Evolutionary conservation across 2,329 filamentous ascomycete species (phyloP), one percentile per base, ranked within the genome.

Genomic region (Neoascochyta sp.): DNA sequence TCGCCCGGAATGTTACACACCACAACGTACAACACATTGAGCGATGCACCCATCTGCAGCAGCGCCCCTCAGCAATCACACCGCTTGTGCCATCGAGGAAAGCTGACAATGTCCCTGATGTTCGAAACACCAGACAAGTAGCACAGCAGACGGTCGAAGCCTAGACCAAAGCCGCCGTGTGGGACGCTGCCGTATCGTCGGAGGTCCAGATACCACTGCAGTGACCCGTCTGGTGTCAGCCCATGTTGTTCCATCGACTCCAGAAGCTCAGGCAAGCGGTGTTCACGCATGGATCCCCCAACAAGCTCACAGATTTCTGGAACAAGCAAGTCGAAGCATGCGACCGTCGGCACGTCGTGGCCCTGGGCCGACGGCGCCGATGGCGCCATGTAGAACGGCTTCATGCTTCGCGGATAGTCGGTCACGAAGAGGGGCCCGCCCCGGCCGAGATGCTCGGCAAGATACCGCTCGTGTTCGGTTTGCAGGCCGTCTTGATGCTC

Each of bases 101-200:
- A 95, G 16, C 85, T 77, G 32, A 93, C 84, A 14, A 88, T 77
- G 62, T 95, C 89, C 56, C 87, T 78, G 52, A 95, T 78, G 49
- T 86, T 94, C 43, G 78, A 75, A 21, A 90, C 79, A 7, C 88
- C 88, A 17, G 83, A 78, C 32, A 95, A 70, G 65, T 94, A 95
- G 54, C 83, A 81, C 48, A 95, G 64, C 42, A 95, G 73, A 32
- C 89, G 78, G 69, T 95, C 89, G 57, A 94, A 93, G 7, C 89
- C 89, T 34, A 95, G 63, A 3, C 89, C 89, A 57, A 94, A 95
- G 1, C 89, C 89, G 22, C 89, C 89, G 52, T 95, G 89, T 19
- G 87, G 87, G 33, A 87, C 86, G 47, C 83, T 89, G n/a, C 89
- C 89, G 76, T 87, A 95, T 45, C 83, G 80, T 39, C 89, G 80